Evolutionary conservation across 164 flowering plant species (phyloP).

Genomic region (Aristolochia contorta): DNA sequence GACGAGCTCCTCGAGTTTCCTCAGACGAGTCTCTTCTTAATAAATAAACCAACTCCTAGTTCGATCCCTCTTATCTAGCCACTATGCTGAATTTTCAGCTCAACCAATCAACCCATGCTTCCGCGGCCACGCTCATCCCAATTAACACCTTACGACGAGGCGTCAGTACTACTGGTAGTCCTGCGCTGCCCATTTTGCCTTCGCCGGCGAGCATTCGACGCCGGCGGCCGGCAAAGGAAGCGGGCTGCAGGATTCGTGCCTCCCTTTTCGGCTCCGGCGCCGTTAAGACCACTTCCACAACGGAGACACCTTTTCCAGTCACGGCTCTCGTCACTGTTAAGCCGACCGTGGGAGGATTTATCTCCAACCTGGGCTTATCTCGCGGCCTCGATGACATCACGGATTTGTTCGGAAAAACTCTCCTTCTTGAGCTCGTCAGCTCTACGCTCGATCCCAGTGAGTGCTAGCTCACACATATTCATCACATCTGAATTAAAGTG

Average conservation of each 20-base stretch:
- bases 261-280: not conserved
- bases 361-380: constrained; percentile 11
- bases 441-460: constrained; percentile 57
- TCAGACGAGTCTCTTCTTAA: too few relatives aligned
- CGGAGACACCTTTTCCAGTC: constrained; percentile 5
- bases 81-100: constrained; percentile 12
- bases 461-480: constrained; percentile 16
- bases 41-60: too few relatives aligned
- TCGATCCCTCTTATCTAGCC: too few relatives aligned
- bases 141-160: not conserved
- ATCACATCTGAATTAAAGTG: too few relatives aligned
- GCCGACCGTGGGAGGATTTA: constrained; percentile 24
- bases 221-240: not conserved
- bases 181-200: not conserved
- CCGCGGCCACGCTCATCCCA: not conserved
- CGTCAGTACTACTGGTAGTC: too few relatives aligned
- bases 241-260: not conserved
- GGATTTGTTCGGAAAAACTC: constrained; percentile 30
- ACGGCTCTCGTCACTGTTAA: constrained; percentile 42
- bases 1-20: too few relatives aligned
- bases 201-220: not conserved
- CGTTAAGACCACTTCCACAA: not conserved
- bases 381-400: constrained; percentile 17
- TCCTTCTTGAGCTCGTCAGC: constrained; percentile 60
- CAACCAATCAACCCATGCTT: constrained; percentile 3